Percentiles rank a stretch among this genome's conserved stretches.
phyloP scores from a whole-genome alignment of 495 filamentous ascomycete species.

The Hypoxylon cercidicola region DNA sequence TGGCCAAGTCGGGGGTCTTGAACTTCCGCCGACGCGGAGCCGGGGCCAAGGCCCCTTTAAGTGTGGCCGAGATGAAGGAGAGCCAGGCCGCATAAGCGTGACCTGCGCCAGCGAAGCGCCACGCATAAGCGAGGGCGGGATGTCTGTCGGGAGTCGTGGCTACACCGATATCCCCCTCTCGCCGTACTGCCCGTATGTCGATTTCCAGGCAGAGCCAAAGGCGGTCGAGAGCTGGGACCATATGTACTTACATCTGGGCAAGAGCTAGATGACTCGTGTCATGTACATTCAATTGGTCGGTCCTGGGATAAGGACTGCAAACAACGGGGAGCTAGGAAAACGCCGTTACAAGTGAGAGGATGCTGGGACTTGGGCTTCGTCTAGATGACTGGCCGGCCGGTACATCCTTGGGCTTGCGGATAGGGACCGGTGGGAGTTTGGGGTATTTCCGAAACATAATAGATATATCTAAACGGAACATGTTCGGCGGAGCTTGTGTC shows the following conservation, averaged over 20 bases:
- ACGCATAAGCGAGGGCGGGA: conserved; percentile 33
- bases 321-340: conserved; percentile 5
- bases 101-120: not conserved
- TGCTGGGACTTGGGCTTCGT: conserved; percentile 37
- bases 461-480: conserved; percentile 20
- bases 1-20: conserved; percentile 50
- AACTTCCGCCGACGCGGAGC: conserved; percentile 9
- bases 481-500: conserved; percentile 14
- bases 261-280: conserved; percentile 16
- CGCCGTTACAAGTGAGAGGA: conserved; percentile 22
- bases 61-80: conserved; percentile 45
- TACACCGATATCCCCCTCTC: conserved; percentile 45
- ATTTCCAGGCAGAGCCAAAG: conserved; percentile 29
- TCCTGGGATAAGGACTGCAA: not conserved
- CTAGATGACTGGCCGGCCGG: conserved; percentile 40
- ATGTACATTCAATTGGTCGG: not conserved
- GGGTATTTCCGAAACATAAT: conserved; percentile 30
- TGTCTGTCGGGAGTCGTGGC: conserved; percentile 22
- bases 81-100: conserved; percentile 37
- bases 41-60: conserved; percentile 41
- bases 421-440: conserved; percentile 20
- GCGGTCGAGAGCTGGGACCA: conserved; percentile 26
- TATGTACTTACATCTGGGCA: conserved; percentile 31
- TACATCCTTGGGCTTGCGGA: conserved; percentile 13
- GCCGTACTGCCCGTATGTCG: conserved; percentile 38